A percentile compares a stretch with the other conserved stretches of the same genome.
phyloP scores from a whole-genome alignment of 2,329 filamentous ascomycete genomes.

The Thielaviopsis populi region DNA sequence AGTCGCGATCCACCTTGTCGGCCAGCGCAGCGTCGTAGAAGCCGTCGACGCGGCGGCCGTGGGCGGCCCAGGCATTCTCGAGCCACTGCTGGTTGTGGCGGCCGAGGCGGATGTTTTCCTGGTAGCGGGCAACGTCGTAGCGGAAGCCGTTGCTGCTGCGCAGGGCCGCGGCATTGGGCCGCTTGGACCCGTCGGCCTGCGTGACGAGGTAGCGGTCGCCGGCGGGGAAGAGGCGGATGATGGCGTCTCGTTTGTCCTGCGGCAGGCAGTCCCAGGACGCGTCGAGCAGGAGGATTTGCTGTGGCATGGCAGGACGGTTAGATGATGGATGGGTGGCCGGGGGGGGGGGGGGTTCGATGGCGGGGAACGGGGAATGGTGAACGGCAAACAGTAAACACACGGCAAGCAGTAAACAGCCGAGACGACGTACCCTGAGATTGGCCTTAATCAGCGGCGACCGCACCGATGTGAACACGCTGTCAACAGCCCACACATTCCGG shows the following conservation, averaged over 20 bases:
- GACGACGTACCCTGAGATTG: slow-evolving; percentile 11
- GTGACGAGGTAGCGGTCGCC: slow-evolving; percentile 25
- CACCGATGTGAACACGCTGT: slow-evolving; percentile 7
- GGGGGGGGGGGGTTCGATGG: too few species aligned
- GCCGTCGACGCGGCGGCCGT: slow-evolving; percentile 33
- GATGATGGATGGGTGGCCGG: neutral
- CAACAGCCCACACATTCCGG: slow-evolving; percentile 8
- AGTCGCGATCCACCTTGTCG: slow-evolving; percentile 33
- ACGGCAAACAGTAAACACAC: too few species aligned
- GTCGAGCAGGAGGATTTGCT: slow-evolving; percentile 13
- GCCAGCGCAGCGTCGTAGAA: slow-evolving; percentile 35
- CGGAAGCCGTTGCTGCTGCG: slow-evolving; percentile 35
- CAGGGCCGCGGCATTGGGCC: slow-evolving; percentile 30
- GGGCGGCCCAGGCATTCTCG: slow-evolving; percentile 35
- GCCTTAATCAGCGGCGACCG: slow-evolving; percentile 12
- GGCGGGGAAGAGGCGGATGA: slow-evolving; percentile 9
- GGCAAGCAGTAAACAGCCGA: too few species aligned
- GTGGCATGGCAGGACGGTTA: neutral
- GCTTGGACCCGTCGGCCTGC: slow-evolving; percentile 24
- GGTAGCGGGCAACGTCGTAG: slow-evolving; percentile 32
- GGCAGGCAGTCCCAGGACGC: slow-evolving; percentile 11
- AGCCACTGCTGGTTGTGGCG: slow-evolving; percentile 40
- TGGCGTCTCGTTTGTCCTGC: neutral
- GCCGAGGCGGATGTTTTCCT: slow-evolving; percentile 32
- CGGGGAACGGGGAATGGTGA: too few species aligned